Evolutionary conservation across 108 stramenopile genomes (phyloP), one percentile per base, ranked within the genome.

Genomic region (Nitzschia palea): DNA sequence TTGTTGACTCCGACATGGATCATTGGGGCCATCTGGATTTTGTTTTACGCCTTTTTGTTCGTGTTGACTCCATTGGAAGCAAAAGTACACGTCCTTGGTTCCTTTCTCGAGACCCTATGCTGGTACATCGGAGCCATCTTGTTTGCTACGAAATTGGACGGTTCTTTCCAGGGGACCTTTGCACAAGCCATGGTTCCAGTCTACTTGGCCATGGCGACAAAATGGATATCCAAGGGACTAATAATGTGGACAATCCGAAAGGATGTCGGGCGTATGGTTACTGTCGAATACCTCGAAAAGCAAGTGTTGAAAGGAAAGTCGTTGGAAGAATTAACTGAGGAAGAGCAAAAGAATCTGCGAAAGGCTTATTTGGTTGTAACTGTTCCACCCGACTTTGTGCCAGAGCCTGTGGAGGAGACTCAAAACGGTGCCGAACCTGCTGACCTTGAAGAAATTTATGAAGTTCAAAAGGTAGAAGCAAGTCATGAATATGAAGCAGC

Each of bases 1-100:
- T 44, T 93, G 9, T 62, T 89, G 26, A 61, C 79, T 55, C 91
- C 91, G 9, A 78, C 67, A 61, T 93, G 86, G 86, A 52, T 87
- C 9, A 55, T 87, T 40, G 61, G 79, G 14, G 37, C 23, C 10
- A 31, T 82, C 31, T 40, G 31, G 57, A 44, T 76, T 32, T 23
- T 82, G 30, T 73, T 76, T 40, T 44, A 32, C 17, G 25, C 45
- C 10, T 20, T 55, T 5, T 20, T 62, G 26, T 30, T 62, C 3
- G 25, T 34, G 55, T 40, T 73, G 6, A 42, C 66, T 2, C 71
- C 70, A 12, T 18, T 31, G 9, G 80, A 57, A 17, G 74, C 73
- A 4, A 55, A 62, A 23, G 26, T 71, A 44, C 68, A 33, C 48
- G 25, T 68, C n/a, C 26, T 73, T 31, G 12, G 63, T 4, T 18